A percentile compares a stretch with the other conserved stretches of the same genome.
Evolutionary conservation across 2,329 filamentous ascomycete species (phyloP).

Genomic region (Aureobasidium lini): DNA sequence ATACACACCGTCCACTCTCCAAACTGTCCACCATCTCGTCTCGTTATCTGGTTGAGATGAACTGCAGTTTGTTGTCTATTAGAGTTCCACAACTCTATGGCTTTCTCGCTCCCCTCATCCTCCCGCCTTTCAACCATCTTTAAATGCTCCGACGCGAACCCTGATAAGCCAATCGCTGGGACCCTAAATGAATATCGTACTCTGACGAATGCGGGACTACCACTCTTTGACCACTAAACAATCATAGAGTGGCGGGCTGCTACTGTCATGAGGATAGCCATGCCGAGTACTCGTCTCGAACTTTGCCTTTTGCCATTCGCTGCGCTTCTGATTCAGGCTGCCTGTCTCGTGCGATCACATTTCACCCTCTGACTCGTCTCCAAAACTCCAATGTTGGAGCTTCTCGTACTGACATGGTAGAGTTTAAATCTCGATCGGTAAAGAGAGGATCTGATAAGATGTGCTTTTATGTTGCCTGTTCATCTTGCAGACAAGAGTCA

Average conservation of each 20-base stretch:
- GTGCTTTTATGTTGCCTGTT: not conserved
- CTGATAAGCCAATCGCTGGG: not conserved
- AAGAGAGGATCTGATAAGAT: slow-evolving; percentile 4
- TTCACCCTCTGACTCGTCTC: not conserved
- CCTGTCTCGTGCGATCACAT: not conserved
- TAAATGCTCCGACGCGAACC: not conserved
- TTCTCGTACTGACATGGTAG: not conserved
- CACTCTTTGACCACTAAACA: not conserved
- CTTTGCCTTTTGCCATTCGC: not conserved
- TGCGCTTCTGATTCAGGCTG: slow-evolving; percentile 3
- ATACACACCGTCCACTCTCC: not conserved
- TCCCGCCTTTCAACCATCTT: not conserved
- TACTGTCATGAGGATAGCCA: not conserved
- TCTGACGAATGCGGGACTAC: not conserved
- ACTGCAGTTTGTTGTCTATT: slow-evolving; percentile 5
- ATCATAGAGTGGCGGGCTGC: not conserved
- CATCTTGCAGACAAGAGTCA: not conserved
- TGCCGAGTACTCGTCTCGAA: not conserved
- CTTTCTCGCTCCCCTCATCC: not conserved
- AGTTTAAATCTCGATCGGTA: not conserved
- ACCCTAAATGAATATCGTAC: not conserved
- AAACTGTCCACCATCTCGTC: not conserved
- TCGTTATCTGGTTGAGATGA: not conserved
- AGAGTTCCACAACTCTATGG: not conserved
- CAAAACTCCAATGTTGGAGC: not conserved